phyloP scores from a whole-genome alignment of 2,329 filamentous ascomycete species.

The Proliferodiscus dingleyae region DNA sequence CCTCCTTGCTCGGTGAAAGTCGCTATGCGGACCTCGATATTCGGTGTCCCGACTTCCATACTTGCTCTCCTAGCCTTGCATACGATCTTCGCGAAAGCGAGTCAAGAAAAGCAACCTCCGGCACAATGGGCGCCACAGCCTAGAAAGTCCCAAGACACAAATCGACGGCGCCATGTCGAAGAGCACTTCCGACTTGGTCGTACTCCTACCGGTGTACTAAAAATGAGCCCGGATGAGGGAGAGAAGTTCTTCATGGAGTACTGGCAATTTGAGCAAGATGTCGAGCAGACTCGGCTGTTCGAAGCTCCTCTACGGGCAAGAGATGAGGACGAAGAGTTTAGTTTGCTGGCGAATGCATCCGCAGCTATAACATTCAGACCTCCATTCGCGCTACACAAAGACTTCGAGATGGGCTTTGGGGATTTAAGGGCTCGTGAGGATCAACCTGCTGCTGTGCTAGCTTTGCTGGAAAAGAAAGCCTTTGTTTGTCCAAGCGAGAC shows the following conservation, averaged over 20 bases:
- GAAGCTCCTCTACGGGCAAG: slow-evolving; percentile 13
- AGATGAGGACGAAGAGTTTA: slow-evolving; percentile 20
- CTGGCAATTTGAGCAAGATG: slow-evolving; percentile 35
- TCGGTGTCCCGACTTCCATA: slow-evolving; percentile 40
- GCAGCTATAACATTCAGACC: slow-evolving; percentile 38
- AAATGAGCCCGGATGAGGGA: slow-evolving; percentile 64
- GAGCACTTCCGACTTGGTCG: slow-evolving; percentile 32
- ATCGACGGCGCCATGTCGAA: slow-evolving; percentile 38
- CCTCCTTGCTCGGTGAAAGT: background rate
- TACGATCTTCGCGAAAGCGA: slow-evolving; percentile 31
- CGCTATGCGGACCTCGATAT: slow-evolving; percentile 39
- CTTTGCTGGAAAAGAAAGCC: slow-evolving; percentile 50
- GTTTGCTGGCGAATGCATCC: slow-evolving; percentile 20
- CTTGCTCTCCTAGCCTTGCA: slow-evolving; percentile 42
- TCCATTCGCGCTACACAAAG: slow-evolving; percentile 47
- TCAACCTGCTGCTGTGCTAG: slow-evolving; percentile 30
- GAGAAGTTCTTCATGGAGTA: slow-evolving; percentile 73
- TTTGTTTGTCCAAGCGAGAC: slow-evolving; percentile 65
- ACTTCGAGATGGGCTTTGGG: slow-evolving; percentile 10
- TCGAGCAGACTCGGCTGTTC: slow-evolving; percentile 7
- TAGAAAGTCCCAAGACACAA: slow-evolving; percentile 44
- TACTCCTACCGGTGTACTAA: slow-evolving; percentile 59
- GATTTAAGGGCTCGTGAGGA: slow-evolving; percentile 15
- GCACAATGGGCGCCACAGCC: slow-evolving; percentile 39
- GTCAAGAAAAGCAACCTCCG: slow-evolving; percentile 17